These are phyloP conservation scores for Stylonectria norvegica DNA, from an alignment of 2,329 filamentous ascomycete genomes.

Conservation along the genomic window DNA sequence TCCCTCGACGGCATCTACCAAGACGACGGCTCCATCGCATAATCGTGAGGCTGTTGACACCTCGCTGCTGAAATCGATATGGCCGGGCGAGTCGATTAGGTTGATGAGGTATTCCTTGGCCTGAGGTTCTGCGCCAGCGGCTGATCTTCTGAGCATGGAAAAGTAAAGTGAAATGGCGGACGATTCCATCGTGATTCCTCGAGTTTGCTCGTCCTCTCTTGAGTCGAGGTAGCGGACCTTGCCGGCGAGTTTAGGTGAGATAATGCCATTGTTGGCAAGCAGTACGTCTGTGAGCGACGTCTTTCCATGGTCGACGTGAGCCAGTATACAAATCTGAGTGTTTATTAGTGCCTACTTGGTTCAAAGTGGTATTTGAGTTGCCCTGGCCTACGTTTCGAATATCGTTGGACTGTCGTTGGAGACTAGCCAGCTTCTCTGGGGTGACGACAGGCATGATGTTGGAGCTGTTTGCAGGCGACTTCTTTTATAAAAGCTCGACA, in stretches of 20 bases:
- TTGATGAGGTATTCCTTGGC: slow-evolving; percentile 94
- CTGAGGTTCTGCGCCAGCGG: slow-evolving; percentile 64
- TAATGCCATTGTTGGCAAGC: slow-evolving; percentile 98
- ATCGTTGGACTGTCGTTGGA: slow-evolving; percentile 83
- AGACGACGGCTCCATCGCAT: slow-evolving; percentile 89
- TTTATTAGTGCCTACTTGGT: slow-evolving; percentile 3
- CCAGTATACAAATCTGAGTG: slow-evolving; percentile 82
- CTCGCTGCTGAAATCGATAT: slow-evolving; percentile 98
- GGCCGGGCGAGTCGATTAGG: slow-evolving; percentile 93
- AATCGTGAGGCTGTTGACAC: slow-evolving; percentile 92
- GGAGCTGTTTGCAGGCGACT: no score
- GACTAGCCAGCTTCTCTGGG: slow-evolving; percentile 82
- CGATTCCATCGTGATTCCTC: slow-evolving; percentile 99
- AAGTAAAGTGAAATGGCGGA: slow-evolving; percentile 97
- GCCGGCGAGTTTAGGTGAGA: slow-evolving; percentile 93
- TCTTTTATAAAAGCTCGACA: no score
- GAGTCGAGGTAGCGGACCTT: slow-evolving; percentile 98
- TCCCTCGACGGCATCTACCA: slow-evolving; percentile 95
- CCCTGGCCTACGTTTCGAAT: slow-evolving; percentile 76
- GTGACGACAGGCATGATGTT: slow-evolving; percentile 88
- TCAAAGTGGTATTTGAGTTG: background rate
- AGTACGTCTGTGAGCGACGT: slow-evolving; percentile 95
- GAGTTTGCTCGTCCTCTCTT: slow-evolving; percentile 87
- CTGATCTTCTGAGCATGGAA: slow-evolving; percentile 75
- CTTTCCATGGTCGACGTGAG: slow-evolving; percentile 97